Percentiles rank a stretch among this genome's conserved stretches.
Conservation (phyloP, 2,329 filamentous ascomycete species). For the Myriangium duriaei region DNA sequence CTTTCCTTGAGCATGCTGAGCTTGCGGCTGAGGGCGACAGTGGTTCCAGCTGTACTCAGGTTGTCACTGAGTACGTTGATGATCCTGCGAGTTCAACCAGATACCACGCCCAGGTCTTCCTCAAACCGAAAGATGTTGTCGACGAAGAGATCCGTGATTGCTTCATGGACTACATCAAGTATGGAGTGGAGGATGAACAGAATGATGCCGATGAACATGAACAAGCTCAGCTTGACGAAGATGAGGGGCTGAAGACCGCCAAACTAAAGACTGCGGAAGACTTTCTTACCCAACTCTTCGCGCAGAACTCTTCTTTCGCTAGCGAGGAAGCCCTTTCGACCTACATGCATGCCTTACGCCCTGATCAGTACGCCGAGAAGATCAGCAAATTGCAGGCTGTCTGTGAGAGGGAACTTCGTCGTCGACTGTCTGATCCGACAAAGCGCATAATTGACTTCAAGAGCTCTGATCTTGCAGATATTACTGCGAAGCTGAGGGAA, state of each 20-base stretch:
- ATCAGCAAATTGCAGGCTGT: not conserved
- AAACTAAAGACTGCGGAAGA: conserved; percentile 1
- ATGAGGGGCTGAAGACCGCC: not conserved
- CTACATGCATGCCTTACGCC: not conserved
- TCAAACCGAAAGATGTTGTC: not conserved
- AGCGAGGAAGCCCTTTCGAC: not conserved
- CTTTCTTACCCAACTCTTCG: conserved; percentile 1
- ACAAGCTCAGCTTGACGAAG: not conserved
- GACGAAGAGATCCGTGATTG: not conserved
- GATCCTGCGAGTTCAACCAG: not conserved
- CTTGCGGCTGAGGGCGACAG: not conserved
- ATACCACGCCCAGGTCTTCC: not conserved
- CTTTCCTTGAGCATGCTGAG: not conserved
- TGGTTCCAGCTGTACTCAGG: not conserved
- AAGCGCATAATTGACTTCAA: not conserved
- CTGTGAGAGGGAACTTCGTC: not conserved
- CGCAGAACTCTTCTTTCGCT: not conserved
- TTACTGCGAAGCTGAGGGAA: not conserved
- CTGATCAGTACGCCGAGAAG: not conserved
- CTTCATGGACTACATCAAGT: not conserved
- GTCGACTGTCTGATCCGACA: not conserved
- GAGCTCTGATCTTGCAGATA: not conserved
- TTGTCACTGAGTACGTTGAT: not conserved
- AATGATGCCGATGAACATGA: not conserved
- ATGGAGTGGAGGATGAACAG: not conserved